A percentile compares a stretch with the other conserved stretches of the same genome.
Evolutionary conservation across 2,329 filamentous ascomycete genomes (phyloP).

Genomic region (Monosporascus sp.): DNA sequence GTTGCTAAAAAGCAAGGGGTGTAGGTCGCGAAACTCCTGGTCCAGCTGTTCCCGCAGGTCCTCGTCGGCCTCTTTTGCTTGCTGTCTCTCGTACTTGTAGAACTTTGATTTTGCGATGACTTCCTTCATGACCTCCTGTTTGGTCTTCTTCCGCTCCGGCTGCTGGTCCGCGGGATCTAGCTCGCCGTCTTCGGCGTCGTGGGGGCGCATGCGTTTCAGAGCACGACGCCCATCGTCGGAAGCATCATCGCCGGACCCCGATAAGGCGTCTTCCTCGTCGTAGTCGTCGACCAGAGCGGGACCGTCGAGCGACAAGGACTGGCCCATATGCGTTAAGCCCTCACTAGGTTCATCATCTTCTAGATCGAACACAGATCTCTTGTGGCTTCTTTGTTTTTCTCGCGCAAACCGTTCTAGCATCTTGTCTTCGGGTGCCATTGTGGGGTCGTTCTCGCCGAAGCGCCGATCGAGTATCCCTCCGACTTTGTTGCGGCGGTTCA

Average conservation of each 20-base stretch:
- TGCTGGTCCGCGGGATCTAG: slow-evolving; percentile 47
- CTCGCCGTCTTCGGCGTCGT: slow-evolving; percentile 44
- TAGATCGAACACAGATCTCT: slow-evolving; percentile 82
- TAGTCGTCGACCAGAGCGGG: slow-evolving; percentile 64
- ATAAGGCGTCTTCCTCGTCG: slow-evolving; percentile 66
- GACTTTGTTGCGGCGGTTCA: slow-evolving; percentile 84
- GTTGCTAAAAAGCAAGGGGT: slow-evolving; percentile 59
- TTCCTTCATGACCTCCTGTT: slow-evolving; percentile 97
- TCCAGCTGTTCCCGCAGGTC: slow-evolving; percentile 81
- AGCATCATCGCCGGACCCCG: slow-evolving; percentile 52
- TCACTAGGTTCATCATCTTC: slow-evolving; percentile 70
- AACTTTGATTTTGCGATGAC: slow-evolving; percentile 95
- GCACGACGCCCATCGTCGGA: slow-evolving; percentile 49
- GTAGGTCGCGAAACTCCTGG: slow-evolving; percentile 72
- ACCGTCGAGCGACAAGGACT: slow-evolving; percentile 61
- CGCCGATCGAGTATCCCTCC: slow-evolving; percentile 89
- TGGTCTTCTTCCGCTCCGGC: slow-evolving; percentile 85
- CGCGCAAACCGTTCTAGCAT: slow-evolving; percentile 85
- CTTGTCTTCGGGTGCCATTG: slow-evolving; percentile 88
- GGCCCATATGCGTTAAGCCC: slow-evolving; percentile 75
- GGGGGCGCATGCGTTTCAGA: slow-evolving; percentile 52
- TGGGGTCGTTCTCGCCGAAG: slow-evolving; percentile 92
- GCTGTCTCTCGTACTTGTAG: slow-evolving; percentile 90
- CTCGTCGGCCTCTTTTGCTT: slow-evolving; percentile 87
- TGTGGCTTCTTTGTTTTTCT: slow-evolving; percentile 76